These are phyloP conservation scores for Arxiozyma heterogenica DNA, from an alignment of 1,139 yeast species.

Conservation along the genomic window DNA sequence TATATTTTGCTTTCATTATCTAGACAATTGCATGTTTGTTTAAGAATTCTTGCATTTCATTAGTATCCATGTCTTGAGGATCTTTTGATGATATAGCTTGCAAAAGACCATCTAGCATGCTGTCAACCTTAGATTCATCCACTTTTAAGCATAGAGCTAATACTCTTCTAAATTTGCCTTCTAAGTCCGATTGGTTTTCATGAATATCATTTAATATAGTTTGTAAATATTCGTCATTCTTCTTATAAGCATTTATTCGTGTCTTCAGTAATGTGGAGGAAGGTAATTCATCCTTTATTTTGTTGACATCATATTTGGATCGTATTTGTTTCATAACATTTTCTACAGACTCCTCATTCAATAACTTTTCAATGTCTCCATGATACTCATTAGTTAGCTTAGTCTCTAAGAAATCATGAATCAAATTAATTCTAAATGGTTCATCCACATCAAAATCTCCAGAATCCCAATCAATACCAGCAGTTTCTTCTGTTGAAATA, in stretches of 20 bases:
- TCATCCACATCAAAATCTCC: conserved; percentile 75
- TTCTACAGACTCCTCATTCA: conserved; percentile 18
- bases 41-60: conserved; percentile 29
- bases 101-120: conserved; percentile 70
- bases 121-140: conserved; percentile 68
- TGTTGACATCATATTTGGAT: conserved; percentile 8
- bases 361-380: conserved; percentile 23
- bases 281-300: conserved; percentile 37
- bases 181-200: conserved; percentile 53
- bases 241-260: conserved; percentile 68
- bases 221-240: conserved; percentile 47
- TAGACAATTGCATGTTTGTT: conserved; percentile 19
- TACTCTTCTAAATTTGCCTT: conserved; percentile 78
- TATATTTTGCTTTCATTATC: neutral
- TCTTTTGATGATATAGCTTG: conserved; percentile 80
- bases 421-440: conserved; percentile 59
- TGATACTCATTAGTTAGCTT: conserved; percentile 29
- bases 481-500: conserved; percentile 24
- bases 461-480: conserved; percentile 36
- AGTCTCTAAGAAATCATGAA: conserved; percentile 43
- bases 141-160: conserved; percentile 88
- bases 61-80: conserved; percentile 56
- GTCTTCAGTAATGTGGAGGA: conserved; percentile 60
- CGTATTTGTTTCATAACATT: conserved; percentile 15
- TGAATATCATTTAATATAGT: conserved; percentile 43